Base-by-base conservation (phyloP, 495 filamentous ascomycete species). In the Sabuloglossum arenarium region DNA sequence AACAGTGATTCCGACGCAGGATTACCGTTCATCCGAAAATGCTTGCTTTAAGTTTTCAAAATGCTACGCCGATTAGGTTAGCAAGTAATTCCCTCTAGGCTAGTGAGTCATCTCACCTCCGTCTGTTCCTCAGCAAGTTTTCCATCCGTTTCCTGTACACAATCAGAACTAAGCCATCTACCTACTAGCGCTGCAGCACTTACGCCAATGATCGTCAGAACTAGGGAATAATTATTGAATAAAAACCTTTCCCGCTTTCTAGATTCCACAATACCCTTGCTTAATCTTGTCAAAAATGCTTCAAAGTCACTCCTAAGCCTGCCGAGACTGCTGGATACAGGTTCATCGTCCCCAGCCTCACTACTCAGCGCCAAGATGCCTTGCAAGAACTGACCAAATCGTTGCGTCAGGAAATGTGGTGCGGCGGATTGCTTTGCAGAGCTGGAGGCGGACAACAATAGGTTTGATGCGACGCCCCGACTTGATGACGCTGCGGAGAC, bases 261-360 rank as follows among this genome's bases (percentile, higher is more conserved):
- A 56, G 75, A 70, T 59, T 93, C 86, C 1, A 78, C 80, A 56
- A 88, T 79, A 6, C 73, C 75, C 23, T 80, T 74, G 61, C 79
- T 79, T 57, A 81, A 60, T 62, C 81, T 85, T 11, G 76, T 76
- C 58, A 96, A 62, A 55, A 90, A 88, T 1, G 72, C 72, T 64
- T 95, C 87, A 50, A 85, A 79, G 61, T 95, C 89, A 57, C 73
- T 75, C 9, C 86, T 71, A 56, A 98, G 66, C 31, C 91, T 73
- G 1, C 75, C 72, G 29, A 97, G 66, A 62, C 86, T 93, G 46
- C 82, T 81, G 0, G 79, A 78, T 1, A 97, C 84, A 0, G 91
- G 91, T 67, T 97, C 91, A 59, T 94, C 87, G 61, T 98, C 91
- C 1, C 87, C 88, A 3, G 84, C 85, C 50, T 95, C 88, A 37